Base-by-base conservation (phyloP, 495 filamentous ascomycete genomes). In the Xylaria longipes region DNA sequence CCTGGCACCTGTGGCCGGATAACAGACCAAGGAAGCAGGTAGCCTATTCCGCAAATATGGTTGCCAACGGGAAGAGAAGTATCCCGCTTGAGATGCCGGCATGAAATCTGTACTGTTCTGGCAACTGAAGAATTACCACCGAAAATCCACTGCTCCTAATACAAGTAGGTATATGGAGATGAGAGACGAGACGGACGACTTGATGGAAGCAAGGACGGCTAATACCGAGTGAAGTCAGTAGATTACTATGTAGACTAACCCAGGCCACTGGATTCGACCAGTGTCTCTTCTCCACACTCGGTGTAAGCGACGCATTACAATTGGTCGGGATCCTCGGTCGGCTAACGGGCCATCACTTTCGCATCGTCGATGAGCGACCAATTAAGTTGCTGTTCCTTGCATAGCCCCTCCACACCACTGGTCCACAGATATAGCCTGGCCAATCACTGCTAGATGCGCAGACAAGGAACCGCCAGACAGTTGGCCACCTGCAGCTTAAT, bases 401-500 rank as follows among this genome's bases (percentile, higher is more conserved):
- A 48, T 65, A 50, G n/a, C 43, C 6, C 12, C 60, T 29, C 60
- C 60, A 63, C 33, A 25, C 29, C n/a, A 17, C 22, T 7, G 14
- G 11, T 15, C 37, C 57, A 60, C 20, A 22, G 57, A 60, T 60
- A 4, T n/a, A 0, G 22, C 4, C 37, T 43, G 17, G 60, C 60
- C 60, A 63, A 63, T 63, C n/a, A 63, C 17, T 8, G 60, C n/a
- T 22, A 17, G 60, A 6, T 15, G 9, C 22, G 22, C 37, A 27
- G 60, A 43, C 60, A 63, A 43, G 60, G 60, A 63, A n/a, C 60
- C 60, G 37, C 60, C 37, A 22, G 60, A 9, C 35, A 62, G 37
- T 22, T 25, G 12, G 17, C 46, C 46, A 66, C 27, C 27, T 66
- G 46, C 31, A 52, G 43, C 64, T 54, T 66, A 54, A 14, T 58